phyloP scores from a whole-genome alignment of 441 rosid species.

The Gossypium gossypioides region DNA sequence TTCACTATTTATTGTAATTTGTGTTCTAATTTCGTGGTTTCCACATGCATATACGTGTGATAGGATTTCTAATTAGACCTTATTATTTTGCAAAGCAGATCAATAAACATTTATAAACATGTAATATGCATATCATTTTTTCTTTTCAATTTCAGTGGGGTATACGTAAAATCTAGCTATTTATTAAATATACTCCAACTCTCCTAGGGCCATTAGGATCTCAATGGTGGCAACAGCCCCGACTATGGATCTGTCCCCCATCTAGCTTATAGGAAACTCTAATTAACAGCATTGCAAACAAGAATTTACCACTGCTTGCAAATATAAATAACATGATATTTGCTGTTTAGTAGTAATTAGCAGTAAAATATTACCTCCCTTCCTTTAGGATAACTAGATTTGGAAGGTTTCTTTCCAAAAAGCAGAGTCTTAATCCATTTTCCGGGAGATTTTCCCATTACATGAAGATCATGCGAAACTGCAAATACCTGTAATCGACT shows the following conservation, averaged over 20 bases:
- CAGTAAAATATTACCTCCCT: slow-evolving; percentile 40
- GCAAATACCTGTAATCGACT: slow-evolving; percentile 17
- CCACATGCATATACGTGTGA: background rate
- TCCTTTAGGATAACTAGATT: slow-evolving; percentile 41
- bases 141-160: background rate
- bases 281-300: background rate
- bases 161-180: background rate
- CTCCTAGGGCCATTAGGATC: background rate
- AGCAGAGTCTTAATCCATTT: slow-evolving; percentile 72
- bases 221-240: background rate
- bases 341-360: background rate
- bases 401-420: slow-evolving; percentile 71
- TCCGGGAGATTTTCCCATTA: slow-evolving; percentile 70
- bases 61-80: background rate
- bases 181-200: background rate
- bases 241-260: background rate
- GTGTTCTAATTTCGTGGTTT: too few species aligned
- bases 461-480: slow-evolving; percentile 17
- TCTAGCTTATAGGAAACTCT: background rate
- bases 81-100: background rate
- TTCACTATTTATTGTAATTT: too few species aligned
- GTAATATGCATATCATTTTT: background rate
- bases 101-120: background rate
- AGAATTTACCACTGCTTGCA: background rate
- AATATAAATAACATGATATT: background rate